Base-by-base conservation (phyloP, 129 eudicot genomes). In the Chrysanthemum seticuspe region DNA sequence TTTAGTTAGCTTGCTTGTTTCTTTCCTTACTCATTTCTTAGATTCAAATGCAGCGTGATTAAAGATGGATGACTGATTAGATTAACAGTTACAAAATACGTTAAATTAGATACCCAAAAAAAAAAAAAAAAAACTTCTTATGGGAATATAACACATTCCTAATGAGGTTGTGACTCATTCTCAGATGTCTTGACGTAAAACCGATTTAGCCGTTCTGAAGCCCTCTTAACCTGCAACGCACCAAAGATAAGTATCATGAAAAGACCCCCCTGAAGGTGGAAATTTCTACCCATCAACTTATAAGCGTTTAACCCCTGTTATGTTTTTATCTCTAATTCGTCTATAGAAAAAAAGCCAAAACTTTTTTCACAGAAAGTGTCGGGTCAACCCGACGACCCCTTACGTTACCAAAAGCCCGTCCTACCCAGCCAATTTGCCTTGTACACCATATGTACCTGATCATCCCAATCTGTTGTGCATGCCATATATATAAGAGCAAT, bases 401-500 rank as follows among this genome's bases (percentile, higher is more conserved):
- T 31, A 31, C 2, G 10, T 40, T 40, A 40, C 9, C 47, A 1
- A 10, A 13, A n/a, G 57, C 57, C n/a, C 57, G 16, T 14, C 10
- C 27, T 2, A 15, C 69, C 69, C 0, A 0, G 23, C 34, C 67
- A 14, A 0, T 62, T 25, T 4, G 14, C 44, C 12, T 29, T 62
- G 18, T 50, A 25, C 47, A n/a, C 53, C 21, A 51, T 67, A 56
- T 56, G 74, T 76, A 82, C 92, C 87, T 89, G 88, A 34, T 74
- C 79, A 34, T 81, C 92, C 96, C 92, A 89, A 34, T 89, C 81
- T 1, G 87, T 89, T 73, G 74, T 85, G 79, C 84, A 86, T 2
- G 82, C 77, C 85, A 89, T 81, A 73, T 73, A 77, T 56, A 79
- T 29, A 69, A 89, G 87, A 7, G 85, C 83, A 51, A 81, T 11